phyloP scores from a whole-genome alignment of 2,329 filamentous ascomycete genomes.

The Penicillium glabrum region DNA sequence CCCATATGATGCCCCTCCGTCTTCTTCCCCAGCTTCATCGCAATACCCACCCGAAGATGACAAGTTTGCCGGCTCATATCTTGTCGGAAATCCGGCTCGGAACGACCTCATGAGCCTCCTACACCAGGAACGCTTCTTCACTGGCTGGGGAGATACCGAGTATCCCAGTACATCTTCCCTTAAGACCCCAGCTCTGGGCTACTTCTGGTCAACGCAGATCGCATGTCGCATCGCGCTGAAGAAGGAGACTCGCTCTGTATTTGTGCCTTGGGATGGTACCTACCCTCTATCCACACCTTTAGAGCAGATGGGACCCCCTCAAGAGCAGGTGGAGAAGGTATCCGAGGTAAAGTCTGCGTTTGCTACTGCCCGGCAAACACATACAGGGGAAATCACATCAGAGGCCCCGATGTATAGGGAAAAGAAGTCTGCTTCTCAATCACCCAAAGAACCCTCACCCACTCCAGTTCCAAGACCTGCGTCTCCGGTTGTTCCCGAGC shows the following conservation, averaged over 20 bases:
- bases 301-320: slow-evolving; percentile 1
- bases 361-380: slow-evolving; percentile 2
- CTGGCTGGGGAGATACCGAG: slow-evolving; percentile 81
- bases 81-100: slow-evolving; percentile 39
- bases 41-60: slow-evolving; percentile 24
- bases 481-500: background rate
- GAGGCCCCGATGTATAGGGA: background rate
- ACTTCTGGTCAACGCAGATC: slow-evolving; percentile 90
- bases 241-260: slow-evolving; percentile 56
- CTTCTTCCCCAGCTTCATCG: slow-evolving; percentile 27
- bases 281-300: slow-evolving; percentile 5
- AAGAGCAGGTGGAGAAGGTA: background rate
- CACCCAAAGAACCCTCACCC: background rate
- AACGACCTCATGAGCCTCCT: slow-evolving; percentile 68
- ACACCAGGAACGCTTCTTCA: slow-evolving; percentile 93
- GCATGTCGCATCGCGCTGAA: slow-evolving; percentile 78
- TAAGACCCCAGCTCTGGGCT: slow-evolving; percentile 83
- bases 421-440: slow-evolving; percentile 34
- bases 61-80: slow-evolving; percentile 33
- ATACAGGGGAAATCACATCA: background rate
- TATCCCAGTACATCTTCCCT: slow-evolving; percentile 18
- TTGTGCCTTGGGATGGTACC: slow-evolving; percentile 6
- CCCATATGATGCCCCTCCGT: slow-evolving; percentile 20
- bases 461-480: background rate
- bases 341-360: background rate